Percentiles rank a stretch among this genome's conserved stretches.
phyloP scores from a whole-genome alignment of 495 filamentous ascomycete species.

The Sabuloglossum arenarium region DNA sequence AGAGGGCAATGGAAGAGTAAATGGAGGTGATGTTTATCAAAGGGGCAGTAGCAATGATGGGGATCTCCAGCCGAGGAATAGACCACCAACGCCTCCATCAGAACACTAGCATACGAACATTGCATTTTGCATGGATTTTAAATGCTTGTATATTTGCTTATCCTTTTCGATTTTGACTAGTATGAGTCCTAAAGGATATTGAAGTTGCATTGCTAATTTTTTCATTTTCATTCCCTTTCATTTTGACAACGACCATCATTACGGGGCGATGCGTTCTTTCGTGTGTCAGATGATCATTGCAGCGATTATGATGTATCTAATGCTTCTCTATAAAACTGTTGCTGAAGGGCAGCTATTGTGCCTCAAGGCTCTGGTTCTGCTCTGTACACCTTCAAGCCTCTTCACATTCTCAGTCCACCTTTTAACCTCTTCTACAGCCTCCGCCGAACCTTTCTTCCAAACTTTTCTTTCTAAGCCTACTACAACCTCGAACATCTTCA shows the following conservation, averaged over 20 bases:
- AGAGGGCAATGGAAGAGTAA: neutral
- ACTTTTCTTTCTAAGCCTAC: too few species aligned
- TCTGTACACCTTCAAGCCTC: neutral
- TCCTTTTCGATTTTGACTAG: neutral
- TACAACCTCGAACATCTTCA: too few species aligned
- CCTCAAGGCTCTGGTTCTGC: too few species aligned
- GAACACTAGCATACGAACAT: neutral
- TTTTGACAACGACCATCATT: neutral
- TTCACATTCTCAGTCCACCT: neutral
- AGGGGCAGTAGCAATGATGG: neutral
- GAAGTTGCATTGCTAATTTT: neutral
- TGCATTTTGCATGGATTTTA: neutral
- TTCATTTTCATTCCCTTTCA: too few species aligned
- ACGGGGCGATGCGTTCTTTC: too few species aligned
- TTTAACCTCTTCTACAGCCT: neutral
- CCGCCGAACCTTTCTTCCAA: neutral
- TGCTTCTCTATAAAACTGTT: neutral
- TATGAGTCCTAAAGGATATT: neutral
- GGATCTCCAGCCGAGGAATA: neutral
- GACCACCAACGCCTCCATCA: neutral
- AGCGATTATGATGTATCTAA: neutral
- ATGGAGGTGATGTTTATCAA: neutral
- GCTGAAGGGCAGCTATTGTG: neutral
- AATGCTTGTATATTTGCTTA: neutral
- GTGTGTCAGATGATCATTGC: neutral